A percentile compares a stretch with the other conserved stretches of the same genome.
phyloP scores from a whole-genome alignment of 768 basidiomycete species.

The Naganishia vaughanmartiniae region DNA sequence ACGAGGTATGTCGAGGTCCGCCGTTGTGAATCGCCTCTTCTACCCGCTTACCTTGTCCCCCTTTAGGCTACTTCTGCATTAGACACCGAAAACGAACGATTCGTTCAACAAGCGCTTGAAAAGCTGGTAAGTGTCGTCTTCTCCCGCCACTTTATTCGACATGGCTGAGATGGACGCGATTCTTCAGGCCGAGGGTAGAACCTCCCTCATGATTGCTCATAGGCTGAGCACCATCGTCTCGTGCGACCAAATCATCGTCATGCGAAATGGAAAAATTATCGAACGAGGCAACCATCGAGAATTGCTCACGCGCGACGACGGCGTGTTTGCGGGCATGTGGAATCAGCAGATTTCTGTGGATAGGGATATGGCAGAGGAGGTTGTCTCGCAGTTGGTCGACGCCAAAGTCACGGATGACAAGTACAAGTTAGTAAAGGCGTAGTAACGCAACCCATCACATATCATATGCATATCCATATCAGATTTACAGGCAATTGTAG shows the following conservation, averaged over 20 bases:
- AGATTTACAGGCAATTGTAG: too few relatives aligned
- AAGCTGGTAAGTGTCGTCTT: conserved; percentile 23
- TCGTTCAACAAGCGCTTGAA: conserved; percentile 29
- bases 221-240: conserved; percentile 62
- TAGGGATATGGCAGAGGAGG: conserved; percentile 9
- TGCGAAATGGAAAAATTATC: conserved; percentile 77
- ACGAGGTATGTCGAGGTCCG: conserved; percentile 70
- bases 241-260: conserved; percentile 77
- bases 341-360: conserved; percentile 66
- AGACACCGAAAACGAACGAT: conserved; percentile 60
- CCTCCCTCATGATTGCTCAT: conserved; percentile 75
- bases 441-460: background rate
- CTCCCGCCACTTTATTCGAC: background rate
- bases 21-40: conserved; percentile 29
- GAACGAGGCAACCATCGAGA: conserved; percentile 69
- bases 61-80: conserved; percentile 59
- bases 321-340: conserved; percentile 83
- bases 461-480: background rate
- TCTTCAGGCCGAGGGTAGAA: conserved; percentile 59
- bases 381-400: background rate
- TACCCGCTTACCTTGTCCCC: conserved; percentile 27
- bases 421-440: background rate
- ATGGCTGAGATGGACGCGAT: background rate
- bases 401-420: conserved; percentile 16
- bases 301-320: conserved; percentile 64